These are phyloP conservation scores for Arachnopeziza araneosa DNA, from an alignment of 2,329 filamentous ascomycete genomes.

Conservation along the genomic window DNA sequence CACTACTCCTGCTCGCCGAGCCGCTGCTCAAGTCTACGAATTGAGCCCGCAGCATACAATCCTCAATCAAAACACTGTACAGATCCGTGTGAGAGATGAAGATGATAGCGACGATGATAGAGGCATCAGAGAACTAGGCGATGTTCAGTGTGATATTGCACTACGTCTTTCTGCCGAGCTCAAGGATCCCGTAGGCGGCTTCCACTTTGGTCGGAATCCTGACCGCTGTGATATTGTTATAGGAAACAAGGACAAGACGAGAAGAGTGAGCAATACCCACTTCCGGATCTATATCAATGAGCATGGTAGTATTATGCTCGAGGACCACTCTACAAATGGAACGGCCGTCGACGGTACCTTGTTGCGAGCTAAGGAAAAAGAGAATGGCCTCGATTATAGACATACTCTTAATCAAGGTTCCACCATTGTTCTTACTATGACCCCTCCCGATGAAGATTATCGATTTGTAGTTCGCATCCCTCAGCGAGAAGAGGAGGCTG, in stretches of 20 bases:
- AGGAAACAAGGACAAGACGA: conserved; percentile 59
- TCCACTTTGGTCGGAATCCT: conserved; percentile 77
- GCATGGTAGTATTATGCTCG: conserved; percentile 82
- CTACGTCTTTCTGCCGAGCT: conserved; percentile 71
- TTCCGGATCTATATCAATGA: conserved; percentile 89
- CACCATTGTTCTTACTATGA: conserved; percentile 28
- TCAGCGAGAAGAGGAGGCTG: conserved; percentile 60
- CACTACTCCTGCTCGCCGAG: conserved; percentile 64
- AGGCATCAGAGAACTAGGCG: conserved; percentile 17
- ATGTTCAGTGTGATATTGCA: conserved; percentile 57
- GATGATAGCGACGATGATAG: conserved; percentile 10
- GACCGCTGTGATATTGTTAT: conserved; percentile 67
- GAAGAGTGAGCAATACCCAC: conserved; percentile 86
- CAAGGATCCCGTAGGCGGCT: conserved; percentile 66
- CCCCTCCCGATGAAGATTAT: conserved; percentile 50
- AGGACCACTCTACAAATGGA: conserved; percentile 94
- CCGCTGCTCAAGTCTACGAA: conserved; percentile 49
- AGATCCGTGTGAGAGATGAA: conserved; percentile 21
- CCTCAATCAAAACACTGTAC: conserved; percentile 40
- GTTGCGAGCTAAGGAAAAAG: conserved; percentile 48
- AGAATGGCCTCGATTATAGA: conserved; percentile 35
- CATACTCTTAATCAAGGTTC: conserved; percentile 30
- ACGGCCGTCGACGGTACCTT: conserved; percentile 75
- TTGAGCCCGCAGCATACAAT: conserved; percentile 55
- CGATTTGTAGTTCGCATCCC: conserved; percentile 82